Conservation (phyloP, 257 asterid species). For the Solanum clarkiae region DNA sequence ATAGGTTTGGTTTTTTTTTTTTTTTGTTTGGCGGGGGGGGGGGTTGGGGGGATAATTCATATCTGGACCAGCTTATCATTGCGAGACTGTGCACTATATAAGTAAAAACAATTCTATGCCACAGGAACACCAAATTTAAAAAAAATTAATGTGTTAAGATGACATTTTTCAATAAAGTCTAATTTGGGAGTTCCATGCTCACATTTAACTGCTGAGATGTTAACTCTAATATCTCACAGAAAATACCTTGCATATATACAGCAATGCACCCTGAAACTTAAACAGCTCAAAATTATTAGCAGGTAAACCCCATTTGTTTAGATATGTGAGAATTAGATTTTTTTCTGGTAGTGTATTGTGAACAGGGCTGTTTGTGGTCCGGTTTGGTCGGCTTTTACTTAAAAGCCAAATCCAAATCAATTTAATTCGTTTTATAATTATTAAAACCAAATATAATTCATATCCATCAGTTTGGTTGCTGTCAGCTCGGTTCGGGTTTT, state of each 20-base stretch:
- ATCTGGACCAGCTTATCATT: background rate
- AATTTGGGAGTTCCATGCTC: background rate
- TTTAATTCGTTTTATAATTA: no score
- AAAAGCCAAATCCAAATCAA: no score
- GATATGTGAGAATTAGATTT: background rate
- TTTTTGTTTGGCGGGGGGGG: fast-evolving
- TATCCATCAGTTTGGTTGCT: no score
- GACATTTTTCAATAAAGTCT: background rate
- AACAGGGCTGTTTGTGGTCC: no score
- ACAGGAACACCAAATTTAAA: background rate
- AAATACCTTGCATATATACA: background rate
- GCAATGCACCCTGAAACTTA: background rate
- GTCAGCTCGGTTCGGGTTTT: no score
- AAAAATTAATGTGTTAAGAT: background rate
- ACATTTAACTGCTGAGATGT: background rate
- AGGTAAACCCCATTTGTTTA: background rate
- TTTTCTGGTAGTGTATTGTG: background rate
- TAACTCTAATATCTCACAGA: background rate
- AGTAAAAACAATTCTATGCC: background rate
- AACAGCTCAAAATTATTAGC: background rate
- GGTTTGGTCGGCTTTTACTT: no score
- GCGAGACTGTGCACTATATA: background rate
- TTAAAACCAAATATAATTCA: no score
- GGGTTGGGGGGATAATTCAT: background rate
- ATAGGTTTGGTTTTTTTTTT: background rate